phyloP scores from a whole-genome alignment of 768 basidiomycete genomes.

The Botryobasidium botryosum region DNA sequence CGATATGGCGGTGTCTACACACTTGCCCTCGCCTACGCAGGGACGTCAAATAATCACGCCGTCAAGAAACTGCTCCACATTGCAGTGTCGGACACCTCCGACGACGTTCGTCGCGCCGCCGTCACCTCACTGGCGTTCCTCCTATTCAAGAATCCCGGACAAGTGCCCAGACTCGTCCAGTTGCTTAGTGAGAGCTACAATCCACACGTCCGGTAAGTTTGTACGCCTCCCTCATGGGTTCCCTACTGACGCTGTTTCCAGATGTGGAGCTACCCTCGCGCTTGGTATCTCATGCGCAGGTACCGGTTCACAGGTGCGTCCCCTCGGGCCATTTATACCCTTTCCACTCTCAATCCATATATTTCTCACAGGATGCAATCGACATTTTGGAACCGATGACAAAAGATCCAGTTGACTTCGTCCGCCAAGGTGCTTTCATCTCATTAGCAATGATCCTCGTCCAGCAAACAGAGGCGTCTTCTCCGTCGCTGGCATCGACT shows the following conservation, averaged over 20 bases:
- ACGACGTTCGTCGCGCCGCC: constrained; percentile 92
- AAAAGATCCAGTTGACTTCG: constrained; percentile 94
- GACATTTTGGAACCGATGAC: constrained; percentile 97
- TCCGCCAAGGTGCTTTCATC: constrained; percentile 92
- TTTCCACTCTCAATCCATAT: constrained; percentile 3
- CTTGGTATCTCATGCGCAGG: constrained; percentile 96
- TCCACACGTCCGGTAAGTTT: constrained; percentile 90
- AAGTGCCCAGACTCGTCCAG: constrained; percentile 94
- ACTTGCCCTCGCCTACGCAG: constrained; percentile 88
- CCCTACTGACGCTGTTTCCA: not conserved
- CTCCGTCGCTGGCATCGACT: constrained; percentile 60
- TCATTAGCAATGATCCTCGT: constrained; percentile 94
- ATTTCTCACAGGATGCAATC: constrained; percentile 58
- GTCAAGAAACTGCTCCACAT: constrained; percentile 85
- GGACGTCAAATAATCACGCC: constrained; percentile 87
- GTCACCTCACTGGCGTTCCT: constrained; percentile 93
- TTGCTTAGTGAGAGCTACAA: constrained; percentile 96
- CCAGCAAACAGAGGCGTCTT: constrained; percentile 84
- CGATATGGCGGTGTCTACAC: constrained; percentile 98
- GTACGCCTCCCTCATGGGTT: not conserved
- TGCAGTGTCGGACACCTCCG: constrained; percentile 94
- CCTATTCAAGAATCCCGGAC: constrained; percentile 89
- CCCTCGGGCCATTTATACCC: not conserved
- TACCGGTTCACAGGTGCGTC: constrained; percentile 72
- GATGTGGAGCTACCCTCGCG: constrained; percentile 93